A percentile compares a stretch with the other conserved stretches of the same genome.
These are phyloP conservation scores for Stentor coeruleus DNA, from an alignment of 73 alveolate species.

Conservation along the genomic window DNA sequence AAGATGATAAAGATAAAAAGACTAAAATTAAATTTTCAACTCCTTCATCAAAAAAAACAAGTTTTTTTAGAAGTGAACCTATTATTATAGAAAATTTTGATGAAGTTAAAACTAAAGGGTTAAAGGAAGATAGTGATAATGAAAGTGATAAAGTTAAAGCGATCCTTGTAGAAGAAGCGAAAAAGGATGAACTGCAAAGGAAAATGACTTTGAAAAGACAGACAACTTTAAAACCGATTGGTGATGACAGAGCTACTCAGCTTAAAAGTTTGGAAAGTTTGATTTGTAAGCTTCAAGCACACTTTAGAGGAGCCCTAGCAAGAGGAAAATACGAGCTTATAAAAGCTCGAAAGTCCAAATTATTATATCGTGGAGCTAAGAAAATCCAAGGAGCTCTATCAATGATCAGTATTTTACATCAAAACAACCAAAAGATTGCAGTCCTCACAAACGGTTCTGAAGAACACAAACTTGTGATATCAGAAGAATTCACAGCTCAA, in stretches of 20 bases:
- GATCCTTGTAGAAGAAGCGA: neutral
- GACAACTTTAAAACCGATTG: neutral
- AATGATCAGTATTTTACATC: neutral
- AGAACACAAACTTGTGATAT: neutral
- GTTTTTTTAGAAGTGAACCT: neutral
- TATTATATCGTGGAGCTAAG: neutral
- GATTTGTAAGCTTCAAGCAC: neutral
- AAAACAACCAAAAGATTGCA: neutral
- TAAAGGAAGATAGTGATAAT: neutral
- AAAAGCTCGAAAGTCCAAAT: neutral
- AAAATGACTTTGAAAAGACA: neutral
- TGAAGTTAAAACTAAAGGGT: neutral
- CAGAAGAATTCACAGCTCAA: neutral
- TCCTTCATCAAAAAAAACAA: neutral
- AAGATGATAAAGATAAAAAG: neutral
- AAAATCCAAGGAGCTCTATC: neutral
- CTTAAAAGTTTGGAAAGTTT: neutral
- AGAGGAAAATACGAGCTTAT: neutral
- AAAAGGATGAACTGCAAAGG: neutral
- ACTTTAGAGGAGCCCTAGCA: neutral
- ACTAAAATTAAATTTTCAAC: neutral
- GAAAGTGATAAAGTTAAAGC: neutral
- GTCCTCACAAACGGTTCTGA: neutral
- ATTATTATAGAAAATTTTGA: neutral
- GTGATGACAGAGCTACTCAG: neutral